Base-by-base conservation (phyloP, 305 asterid species). In the Fraxinus angustifolia region DNA sequence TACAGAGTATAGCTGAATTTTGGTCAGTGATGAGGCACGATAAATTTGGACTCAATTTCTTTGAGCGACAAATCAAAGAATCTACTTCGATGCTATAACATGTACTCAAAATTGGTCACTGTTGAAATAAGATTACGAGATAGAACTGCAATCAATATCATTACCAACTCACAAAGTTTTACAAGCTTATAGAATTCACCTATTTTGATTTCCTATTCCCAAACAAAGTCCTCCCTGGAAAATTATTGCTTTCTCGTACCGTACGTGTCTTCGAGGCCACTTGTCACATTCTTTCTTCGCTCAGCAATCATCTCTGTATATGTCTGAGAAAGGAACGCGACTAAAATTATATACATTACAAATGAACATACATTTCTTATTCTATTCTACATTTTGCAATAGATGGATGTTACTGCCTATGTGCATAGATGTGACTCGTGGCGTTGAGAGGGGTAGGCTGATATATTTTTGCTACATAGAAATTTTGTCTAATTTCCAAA, bases 211-310 rank as follows among this genome's bases (percentile, higher is more conserved):
- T 67, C 36, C 73, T 67, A 28, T 26, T 4, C 8, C 36, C 73
- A 26, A 67, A 11, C 8, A 11, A 72, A 67, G 16, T 62, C 14
- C 2, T 34, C 65, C 75, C 78, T 7, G 26, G 28, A 62, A 83
- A 76, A 74, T 89, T 81, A 86, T 84, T 77, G 78, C 79, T 74
- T 83, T 80, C 89, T 56, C 81, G 26, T 75, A 36, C 98, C 97
- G 26, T 90, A 94, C 4, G 92, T 94, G 87, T 93, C 98, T 86
- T 94, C 97, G 40, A 71, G 73, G 17, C 97, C 96, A 34, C 85
- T 88, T 4, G 88, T 86, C 65, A 92, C 90, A 86, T 86, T 91
- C 84, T 88, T 88, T 78, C 93, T 87, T 78, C 97, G 87, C 77
- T 91, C 94, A 2, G 87, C 87, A 30, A 93, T 93, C 98, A 91